Base-by-base conservation (phyloP, 2,329 filamentous ascomycete genomes). In the Fusarium sp. region DNA sequence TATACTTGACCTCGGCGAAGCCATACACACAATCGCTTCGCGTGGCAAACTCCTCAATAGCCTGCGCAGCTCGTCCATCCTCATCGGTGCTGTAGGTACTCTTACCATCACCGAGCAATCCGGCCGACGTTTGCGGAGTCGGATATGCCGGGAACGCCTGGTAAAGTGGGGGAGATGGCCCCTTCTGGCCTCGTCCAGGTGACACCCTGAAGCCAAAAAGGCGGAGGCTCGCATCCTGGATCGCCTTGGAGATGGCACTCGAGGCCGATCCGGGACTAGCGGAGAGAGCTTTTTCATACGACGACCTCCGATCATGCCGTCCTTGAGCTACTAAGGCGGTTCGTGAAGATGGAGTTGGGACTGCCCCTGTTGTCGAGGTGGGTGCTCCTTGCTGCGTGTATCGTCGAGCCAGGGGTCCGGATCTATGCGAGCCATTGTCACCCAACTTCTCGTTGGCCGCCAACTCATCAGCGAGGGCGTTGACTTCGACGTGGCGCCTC, bases 1-100 rank as follows among this genome's bases (percentile, higher is more conserved):
- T 97, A 84, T 97, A 98, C 83, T 99, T 99, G 80, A 99, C 96
- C 84, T 99, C 96, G 7, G 97, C 97, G 83, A 99, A 98, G 4
- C 96, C 95, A 81, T 95, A 99, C 4, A 99, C 95, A 54, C 98
- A 97, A 82, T 99, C 95, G 80, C 95, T 98, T 43, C 95, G 90
- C 35, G 95, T 97, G 2, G 97, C 97, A 74, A 94, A 93, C 77
- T 98, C 95, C 82, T 99, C 96, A 67, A 98, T 95, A 52, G 91
- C 89, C 79, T 95, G 93, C 3, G 96, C 91, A 45, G 94, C 92
- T 73, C 90, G 91, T 18, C 89, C 87, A 80, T 98, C 97, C 79
- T 98, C 95, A 73, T 98, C 95, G 20, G 77, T 80, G 22, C 91
- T 84, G 4, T 89, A 88, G 5, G 85, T 83, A 39, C 86, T 88